Evolutionary conservation across 2,329 filamentous ascomycete genomes (phyloP).

Genomic region (Hypoxylon sp.): DNA sequence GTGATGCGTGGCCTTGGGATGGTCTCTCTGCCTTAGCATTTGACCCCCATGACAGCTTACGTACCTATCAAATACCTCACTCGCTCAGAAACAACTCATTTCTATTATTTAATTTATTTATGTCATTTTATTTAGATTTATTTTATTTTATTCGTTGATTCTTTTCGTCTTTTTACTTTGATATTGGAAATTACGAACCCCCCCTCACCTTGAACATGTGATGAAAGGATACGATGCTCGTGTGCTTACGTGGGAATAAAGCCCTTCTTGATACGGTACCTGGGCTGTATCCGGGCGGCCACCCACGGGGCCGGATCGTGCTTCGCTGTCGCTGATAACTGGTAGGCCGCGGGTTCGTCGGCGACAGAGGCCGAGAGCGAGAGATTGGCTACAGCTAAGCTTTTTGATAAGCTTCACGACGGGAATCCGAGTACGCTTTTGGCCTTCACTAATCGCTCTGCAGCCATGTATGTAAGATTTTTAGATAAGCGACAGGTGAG

Average conservation of each 20-base stretch:
- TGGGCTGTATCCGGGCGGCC: conserved; percentile 1
- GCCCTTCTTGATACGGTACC: not conserved
- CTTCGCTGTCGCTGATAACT: not conserved
- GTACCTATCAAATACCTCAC: no score
- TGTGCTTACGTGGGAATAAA: conserved; percentile 18
- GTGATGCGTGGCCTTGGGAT: not conserved
- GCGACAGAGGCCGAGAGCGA: not conserved
- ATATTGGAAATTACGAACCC: conserved; percentile 1
- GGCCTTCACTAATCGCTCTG: not conserved
- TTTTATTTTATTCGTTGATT: no score
- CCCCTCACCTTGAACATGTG: not conserved
- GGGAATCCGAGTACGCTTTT: not conserved
- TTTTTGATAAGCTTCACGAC: not conserved
- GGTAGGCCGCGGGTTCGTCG: not conserved
- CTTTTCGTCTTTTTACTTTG: not conserved
- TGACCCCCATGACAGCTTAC: no score
- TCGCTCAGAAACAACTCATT: no score
- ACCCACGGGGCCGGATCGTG: conserved; percentile 9
- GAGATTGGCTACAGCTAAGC: not conserved
- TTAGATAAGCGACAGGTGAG: not conserved
- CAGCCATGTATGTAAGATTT: not conserved
- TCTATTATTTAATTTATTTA: not conserved
- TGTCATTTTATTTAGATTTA: conserved; percentile 21
- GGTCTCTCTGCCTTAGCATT: no score
- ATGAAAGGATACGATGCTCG: not conserved